Conservation (phyloP, 2,329 filamentous ascomycete genomes). For the Chlorencoelia australis region DNA sequence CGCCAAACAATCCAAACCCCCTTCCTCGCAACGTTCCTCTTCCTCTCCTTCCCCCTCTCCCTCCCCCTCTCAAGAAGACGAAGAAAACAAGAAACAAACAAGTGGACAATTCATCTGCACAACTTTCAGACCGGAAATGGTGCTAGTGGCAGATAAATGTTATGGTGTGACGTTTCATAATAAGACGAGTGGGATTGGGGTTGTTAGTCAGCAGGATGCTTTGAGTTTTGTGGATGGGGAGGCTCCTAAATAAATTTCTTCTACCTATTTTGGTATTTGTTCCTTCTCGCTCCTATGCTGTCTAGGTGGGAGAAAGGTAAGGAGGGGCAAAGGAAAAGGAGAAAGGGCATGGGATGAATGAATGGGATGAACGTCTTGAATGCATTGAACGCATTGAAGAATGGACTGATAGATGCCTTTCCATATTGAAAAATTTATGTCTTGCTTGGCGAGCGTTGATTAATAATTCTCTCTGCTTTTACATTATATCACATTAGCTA, state of each 20-base stretch:
- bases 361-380: too few species aligned
- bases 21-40: constrained; percentile 1
- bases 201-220: constrained; percentile 77
- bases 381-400: too few species aligned
- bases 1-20: constrained; percentile 32
- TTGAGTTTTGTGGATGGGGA: constrained; percentile 92
- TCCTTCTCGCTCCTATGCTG: too few species aligned
- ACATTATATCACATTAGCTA: too few species aligned
- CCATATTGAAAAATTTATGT: too few species aligned
- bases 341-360: neutral
- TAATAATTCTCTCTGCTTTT: too few species aligned
- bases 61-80: constrained; percentile 15
- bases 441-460: too few species aligned
- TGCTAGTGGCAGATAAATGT: constrained; percentile 91
- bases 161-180: constrained; percentile 91
- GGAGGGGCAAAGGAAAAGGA: neutral
- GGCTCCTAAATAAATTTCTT: constrained; percentile 25
- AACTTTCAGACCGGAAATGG: constrained; percentile 94
- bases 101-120: constrained; percentile 92
- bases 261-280: too few species aligned
- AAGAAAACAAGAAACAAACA: constrained; percentile 30
- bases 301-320: neutral
- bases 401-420: too few species aligned
- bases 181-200: constrained; percentile 91
- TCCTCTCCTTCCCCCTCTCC: constrained; percentile 1